Evolutionary conservation across 768 basidiomycete species (phyloP), one percentile per base, ranked within the genome.

Genomic region (Mycena filopes): DNA sequence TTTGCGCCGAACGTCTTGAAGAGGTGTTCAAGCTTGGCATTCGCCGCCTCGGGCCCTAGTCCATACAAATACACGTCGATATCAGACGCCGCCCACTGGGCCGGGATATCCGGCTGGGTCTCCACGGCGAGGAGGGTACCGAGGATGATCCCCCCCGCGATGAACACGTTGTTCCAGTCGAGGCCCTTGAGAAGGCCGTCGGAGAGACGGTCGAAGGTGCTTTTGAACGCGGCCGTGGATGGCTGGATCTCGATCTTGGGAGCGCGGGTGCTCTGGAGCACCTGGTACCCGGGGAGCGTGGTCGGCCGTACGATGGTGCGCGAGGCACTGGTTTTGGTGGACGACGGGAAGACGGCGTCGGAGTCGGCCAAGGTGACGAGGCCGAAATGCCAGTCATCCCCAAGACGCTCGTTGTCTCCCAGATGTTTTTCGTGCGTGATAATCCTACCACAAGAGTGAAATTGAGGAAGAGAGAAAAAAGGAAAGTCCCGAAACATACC

Each of bases 361-460:
- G 41, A 55, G 55, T 55, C 53, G 9, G 4, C 21, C 38, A 60
- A 26, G n/a, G 33, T 49, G 58, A 60, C 36, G 21, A 60, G 58
- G 10, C 48, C 48, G 47, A 33, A 20, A 1, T 25, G 46, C 56
- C 46, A 48, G 4, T 48, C 56, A 11, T 38, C 13, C 31, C 56
- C 56, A 31, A 47, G 46, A 11, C 56, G 56, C 23, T 58, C 56
- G 8, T 25, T 16, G 13, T 58, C 56, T 2, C n/a, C 56, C 7
- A 58, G 36, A 21, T 40, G 48, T 58, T 58, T 58, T 31, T 58
- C 56, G 29, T 58, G 56, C 9, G 33, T 8, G 12, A 58, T 16
- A 20, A 58, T 58, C 56, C 56, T 58, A 28, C 2, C 5, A 6
- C 20, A 3, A 28, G n/a, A 15, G 25, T 29, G 21, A 43, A n/a